phyloP scores from a whole-genome alignment of 805 yeast species.

The Candida vartiovaarae region DNA sequence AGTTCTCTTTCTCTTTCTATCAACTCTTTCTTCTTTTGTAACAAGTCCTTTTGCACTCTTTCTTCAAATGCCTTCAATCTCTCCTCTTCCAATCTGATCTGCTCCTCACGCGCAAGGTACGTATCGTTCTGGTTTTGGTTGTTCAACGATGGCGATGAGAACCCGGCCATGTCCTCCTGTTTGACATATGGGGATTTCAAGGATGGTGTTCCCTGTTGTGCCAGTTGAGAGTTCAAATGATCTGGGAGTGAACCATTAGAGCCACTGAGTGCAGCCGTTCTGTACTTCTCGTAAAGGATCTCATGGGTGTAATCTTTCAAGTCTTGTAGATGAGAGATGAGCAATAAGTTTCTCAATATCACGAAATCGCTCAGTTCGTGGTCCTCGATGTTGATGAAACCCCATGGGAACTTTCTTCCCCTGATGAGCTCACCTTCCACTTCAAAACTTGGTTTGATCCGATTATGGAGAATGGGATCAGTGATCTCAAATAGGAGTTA shows the following conservation, averaged over 20 bases:
- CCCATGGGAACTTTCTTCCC: constrained; percentile 53
- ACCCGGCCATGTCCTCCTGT: constrained; percentile 16
- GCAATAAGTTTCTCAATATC: constrained; percentile 67
- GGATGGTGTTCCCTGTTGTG: constrained; percentile 5
- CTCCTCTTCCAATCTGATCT: constrained; percentile 83
- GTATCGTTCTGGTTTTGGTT: constrained; percentile 28
- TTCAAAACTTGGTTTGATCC: constrained; percentile 61
- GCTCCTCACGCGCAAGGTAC: constrained; percentile 72
- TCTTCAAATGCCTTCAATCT: constrained; percentile 80
- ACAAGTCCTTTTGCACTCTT: constrained; percentile 80
- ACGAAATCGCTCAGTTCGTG: constrained; percentile 77
- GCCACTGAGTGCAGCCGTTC: constrained; percentile 78
- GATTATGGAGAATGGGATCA: constrained; percentile 61
- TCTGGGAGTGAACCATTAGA: constrained; percentile 43
- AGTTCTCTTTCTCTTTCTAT: constrained; percentile 80
- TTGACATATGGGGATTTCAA: constrained; percentile 20
- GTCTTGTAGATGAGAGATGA: constrained; percentile 81
- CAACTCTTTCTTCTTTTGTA: constrained; percentile 74
- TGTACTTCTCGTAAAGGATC: constrained; percentile 77
- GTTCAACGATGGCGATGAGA: constrained; percentile 10
- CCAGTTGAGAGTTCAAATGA: constrained; percentile 26
- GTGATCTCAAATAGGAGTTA: constrained; percentile 54
- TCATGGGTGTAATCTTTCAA: constrained; percentile 87
- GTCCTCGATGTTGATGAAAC: constrained; percentile 56
- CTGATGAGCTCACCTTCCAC: constrained; percentile 35